These are phyloP conservation scores for Cordyceps cateniannulata DNA, from an alignment of 2,329 filamentous ascomycete genomes.

Conservation along the genomic window DNA sequence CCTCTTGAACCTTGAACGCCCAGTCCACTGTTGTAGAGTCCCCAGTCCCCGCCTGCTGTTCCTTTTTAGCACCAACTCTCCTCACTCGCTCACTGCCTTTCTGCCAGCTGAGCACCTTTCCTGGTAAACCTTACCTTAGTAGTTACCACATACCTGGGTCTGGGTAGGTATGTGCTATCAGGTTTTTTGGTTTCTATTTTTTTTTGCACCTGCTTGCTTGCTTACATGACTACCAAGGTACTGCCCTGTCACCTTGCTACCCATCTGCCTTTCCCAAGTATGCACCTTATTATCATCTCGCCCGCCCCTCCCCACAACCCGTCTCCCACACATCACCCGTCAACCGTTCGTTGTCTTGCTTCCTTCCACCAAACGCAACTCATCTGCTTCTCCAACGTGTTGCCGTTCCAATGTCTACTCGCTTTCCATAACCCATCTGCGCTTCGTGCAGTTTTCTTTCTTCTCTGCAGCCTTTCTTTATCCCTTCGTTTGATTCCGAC, in stretches of 20 bases:
- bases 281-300: neutral
- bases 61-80: neutral
- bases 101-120: neutral
- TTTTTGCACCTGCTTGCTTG: neutral
- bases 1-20: neutral
- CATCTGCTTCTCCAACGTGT: neutral
- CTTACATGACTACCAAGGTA: neutral
- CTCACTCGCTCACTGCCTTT: neutral
- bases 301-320: neutral
- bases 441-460: neutral
- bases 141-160: neutral
- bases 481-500: neutral
- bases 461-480: neutral
- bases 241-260: neutral
- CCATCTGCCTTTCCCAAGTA: neutral
- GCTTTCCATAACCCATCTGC: neutral
- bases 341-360: neutral
- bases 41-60: neutral
- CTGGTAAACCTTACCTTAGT: neutral
- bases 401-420: neutral
- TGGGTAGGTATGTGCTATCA: neutral
- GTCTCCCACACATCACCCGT: conserved; percentile 5
- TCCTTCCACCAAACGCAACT: neutral
- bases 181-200: neutral
- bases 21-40: neutral